A percentile compares a stretch with the other conserved stretches of the same genome.
Conservation (phyloP, 306 rosid genomes). For the Lathyrus oleraceus region DNA sequence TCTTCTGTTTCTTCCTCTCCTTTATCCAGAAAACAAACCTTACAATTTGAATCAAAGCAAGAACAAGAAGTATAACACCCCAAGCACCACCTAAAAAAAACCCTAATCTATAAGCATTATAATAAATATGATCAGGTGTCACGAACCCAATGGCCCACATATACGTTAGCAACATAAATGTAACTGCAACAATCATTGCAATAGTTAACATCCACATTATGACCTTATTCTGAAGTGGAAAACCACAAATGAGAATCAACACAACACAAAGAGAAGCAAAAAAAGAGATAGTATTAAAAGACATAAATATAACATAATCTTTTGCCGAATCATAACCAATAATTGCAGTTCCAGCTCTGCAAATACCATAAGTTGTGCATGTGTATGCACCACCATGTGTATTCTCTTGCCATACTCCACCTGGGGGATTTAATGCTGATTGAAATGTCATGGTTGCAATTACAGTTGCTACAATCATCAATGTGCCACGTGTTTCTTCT, state of each 20-base stretch:
- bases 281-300: constrained; percentile 27
- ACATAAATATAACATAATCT: not conserved
- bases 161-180: constrained; percentile 7
- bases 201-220: constrained; percentile 32
- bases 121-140: not conserved
- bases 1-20: not conserved
- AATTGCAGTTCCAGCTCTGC: not conserved
- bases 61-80: not conserved
- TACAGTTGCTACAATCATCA: constrained; percentile 45
- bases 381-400: not conserved
- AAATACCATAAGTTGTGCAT: not conserved
- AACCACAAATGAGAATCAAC: constrained; percentile 31
- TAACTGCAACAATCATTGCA: constrained; percentile 20
- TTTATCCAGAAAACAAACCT: constrained; percentile 15
- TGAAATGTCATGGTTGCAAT: constrained; percentile 47
- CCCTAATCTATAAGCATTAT: not conserved
- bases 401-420: constrained; percentile 11
- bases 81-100: not conserved
- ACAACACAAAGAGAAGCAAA: constrained; percentile 38
- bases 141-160: not conserved
- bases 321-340: not conserved
- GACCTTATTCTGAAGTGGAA: constrained; percentile 33
- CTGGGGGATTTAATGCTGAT: constrained; percentile 1
- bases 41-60: constrained; percentile 1
- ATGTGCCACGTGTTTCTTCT: constrained; percentile 3